phyloP scores from a whole-genome alignment of 345 rosid genomes.

The Carallia brachiata region DNA sequence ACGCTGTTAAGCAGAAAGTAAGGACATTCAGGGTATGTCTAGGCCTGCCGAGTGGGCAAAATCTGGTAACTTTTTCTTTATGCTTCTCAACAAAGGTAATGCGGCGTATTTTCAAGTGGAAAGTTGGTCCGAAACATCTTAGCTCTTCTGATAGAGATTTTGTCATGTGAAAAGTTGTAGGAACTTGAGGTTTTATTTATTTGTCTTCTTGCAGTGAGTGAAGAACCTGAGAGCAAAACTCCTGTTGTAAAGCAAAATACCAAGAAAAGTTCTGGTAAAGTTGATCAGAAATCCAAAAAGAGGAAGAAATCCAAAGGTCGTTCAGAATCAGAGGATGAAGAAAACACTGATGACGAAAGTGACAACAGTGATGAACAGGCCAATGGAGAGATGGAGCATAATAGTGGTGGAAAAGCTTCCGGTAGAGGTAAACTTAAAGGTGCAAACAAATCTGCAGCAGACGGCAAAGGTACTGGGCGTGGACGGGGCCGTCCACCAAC shows the following conservation, averaged over 20 bases:
- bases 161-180: too few relatives aligned
- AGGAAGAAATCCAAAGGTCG: slow-evolving; percentile 55
- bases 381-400: slow-evolving; percentile 40
- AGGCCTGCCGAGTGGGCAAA: too few relatives aligned
- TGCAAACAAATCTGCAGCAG: slow-evolving; percentile 17
- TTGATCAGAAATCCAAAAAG: slow-evolving; percentile 40
- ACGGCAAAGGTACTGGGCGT: slow-evolving; percentile 39
- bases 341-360: slow-evolving; percentile 35
- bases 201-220: slow-evolving; percentile 36
- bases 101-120: too few relatives aligned
- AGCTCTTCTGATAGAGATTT: not conserved
- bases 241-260: slow-evolving; percentile 34
- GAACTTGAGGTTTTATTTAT: slow-evolving; percentile 1
- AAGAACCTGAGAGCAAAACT: slow-evolving; percentile 43
- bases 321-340: slow-evolving; percentile 68
- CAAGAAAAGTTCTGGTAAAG: slow-evolving; percentile 43
- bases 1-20: too few relatives aligned
- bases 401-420: slow-evolving; percentile 41
- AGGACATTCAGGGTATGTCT: too few relatives aligned
- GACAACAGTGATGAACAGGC: slow-evolving; percentile 51
- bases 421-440: slow-evolving; percentile 48
- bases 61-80: too few relatives aligned
- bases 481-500: slow-evolving; percentile 43
- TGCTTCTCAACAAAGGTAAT: too few relatives aligned
- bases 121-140: not conserved